phyloP scores from a whole-genome alignment of 257 asterid genomes.

The Solanum tarapatanum region DNA sequence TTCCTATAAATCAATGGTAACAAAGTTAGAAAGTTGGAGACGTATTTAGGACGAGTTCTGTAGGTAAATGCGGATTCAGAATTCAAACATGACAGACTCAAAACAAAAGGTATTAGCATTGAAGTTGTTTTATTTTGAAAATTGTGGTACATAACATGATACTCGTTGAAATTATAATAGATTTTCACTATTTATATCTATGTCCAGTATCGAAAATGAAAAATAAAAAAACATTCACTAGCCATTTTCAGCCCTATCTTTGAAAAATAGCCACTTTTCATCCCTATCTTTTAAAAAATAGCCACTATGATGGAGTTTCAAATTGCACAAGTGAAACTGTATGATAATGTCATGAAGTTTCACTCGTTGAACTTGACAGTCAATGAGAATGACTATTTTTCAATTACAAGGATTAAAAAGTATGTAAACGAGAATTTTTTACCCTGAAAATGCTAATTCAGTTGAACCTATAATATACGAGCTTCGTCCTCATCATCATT shows the following conservation, averaged over 20 bases:
- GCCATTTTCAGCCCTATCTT: neutral
- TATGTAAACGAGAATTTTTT: neutral
- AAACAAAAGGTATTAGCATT: accelerated
- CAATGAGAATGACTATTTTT: neutral
- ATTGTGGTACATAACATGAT: neutral
- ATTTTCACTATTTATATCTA: too few relatives aligned
- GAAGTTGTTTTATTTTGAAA: neutral
- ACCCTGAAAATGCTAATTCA: neutral
- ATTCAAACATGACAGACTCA: neutral
- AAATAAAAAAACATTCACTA: too few relatives aligned
- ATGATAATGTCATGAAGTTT: neutral
- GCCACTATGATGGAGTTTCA: neutral
- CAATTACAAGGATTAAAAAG: neutral
- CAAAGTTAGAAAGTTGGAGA: neutral
- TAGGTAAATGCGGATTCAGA: neutral
- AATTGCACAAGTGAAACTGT: neutral
- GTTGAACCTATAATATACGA: neutral
- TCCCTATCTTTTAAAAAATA: neutral
- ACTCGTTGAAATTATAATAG: neutral
- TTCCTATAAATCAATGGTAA: conserved; percentile 17
- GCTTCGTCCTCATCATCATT: neutral
- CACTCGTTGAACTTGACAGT: neutral
- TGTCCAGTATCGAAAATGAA: neutral
- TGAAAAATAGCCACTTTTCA: neutral
- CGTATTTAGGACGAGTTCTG: neutral